Evolutionary conservation across 495 filamentous ascomycete genomes (phyloP), one percentile per base, ranked within the genome.

Genomic region (Aspergillus carlsbadensis): DNA sequence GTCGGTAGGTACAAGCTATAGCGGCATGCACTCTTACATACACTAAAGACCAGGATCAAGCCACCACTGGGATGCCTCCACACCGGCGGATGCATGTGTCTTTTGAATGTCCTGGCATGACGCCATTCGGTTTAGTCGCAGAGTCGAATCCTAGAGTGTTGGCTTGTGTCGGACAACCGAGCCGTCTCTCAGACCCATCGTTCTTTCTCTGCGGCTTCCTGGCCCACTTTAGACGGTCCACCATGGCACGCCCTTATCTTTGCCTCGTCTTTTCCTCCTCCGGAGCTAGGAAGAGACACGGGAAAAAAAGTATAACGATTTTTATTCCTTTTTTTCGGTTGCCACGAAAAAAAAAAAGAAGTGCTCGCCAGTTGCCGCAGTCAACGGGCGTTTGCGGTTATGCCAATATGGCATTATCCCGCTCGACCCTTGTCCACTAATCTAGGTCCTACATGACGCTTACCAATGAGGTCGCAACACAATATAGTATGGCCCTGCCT

Each of bases 401-500:
- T 17, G 42, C 36, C 37, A 58, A 40, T 47, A 52, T 29, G 40
- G 49, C 39, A 58, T 55, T 49, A 58, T 60, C 6, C 29, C 15
- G 26, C 39, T 29, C 50, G 59, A 48, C 52, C 35, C 26, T 17
- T 31, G 45, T 48, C 54, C 59, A 36, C 52, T 18, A 45, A 10
- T 40, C 41, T 55, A 59, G 42, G 34, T 40, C 34, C 42, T 29
- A 40, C n/a, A 42, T 48, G 22, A 15, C 26, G 40, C 17, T 56
- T 66, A 46, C 64, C 58, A 64, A 66, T 66, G 55, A 63, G 31
- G 29, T 51, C n/a, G 10, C 48, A 34, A 34, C 17, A 52, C 54
- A 52, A 22, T 50, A 59, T 62, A n/a, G 44, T 59, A 52, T 31
- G 50, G 24, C 40, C 45, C 53, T 35, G 34, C 48, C 43, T 62